Evolutionary conservation across 2,329 filamentous ascomycete species (phyloP), one percentile per base, ranked within the genome.

Genomic region (Aspergillus hiratsukae): DNA sequence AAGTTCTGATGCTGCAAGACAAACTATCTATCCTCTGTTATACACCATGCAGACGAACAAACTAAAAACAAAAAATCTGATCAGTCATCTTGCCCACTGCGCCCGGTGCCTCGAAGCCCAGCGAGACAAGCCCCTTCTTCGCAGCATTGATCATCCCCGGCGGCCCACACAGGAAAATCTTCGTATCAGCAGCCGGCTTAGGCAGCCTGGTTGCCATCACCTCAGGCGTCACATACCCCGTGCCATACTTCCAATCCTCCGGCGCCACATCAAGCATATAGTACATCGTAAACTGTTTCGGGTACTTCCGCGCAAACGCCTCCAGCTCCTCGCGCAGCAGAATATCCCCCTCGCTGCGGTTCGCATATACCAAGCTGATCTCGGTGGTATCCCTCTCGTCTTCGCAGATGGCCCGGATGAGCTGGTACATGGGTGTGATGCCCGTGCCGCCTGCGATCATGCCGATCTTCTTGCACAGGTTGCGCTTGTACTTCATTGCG

Each of bases 361-460:
- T 87, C 28, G 82, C 84, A 58, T 85, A 86, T 23, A 87, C 69
- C 9, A 87, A 70, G 43, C 74, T 80, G 40, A 87, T 68, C 59
- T 82, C 70, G 0, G 85, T 87, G 1, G 73, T 76, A 58, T 87
- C 85, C 4, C 69, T 73, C 17, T 80, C 74, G 53, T 86, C 80
- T 63, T 86, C 83, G 64, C 83, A 84, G 55, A 87, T 84, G 41
- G 83, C 82, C 4, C 83, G 80, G 64, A 87, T 85, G 4, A 87
- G 70, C 65, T 87, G 83, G 65, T 78, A 83, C 80, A 84, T 82
- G 3, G 82, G 82, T 0, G 82, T 74, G 25, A 69, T 74, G 0
- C 70, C 71, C 21, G 72, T 74, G 5, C 72, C 72, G 40, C 72
- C 72, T 2, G 72, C 72, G 19, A 75, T 69, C 71, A 75, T 73